phyloP scores from a whole-genome alignment of 495 filamentous ascomycete species.

The Delitschia confertaspora region DNA sequence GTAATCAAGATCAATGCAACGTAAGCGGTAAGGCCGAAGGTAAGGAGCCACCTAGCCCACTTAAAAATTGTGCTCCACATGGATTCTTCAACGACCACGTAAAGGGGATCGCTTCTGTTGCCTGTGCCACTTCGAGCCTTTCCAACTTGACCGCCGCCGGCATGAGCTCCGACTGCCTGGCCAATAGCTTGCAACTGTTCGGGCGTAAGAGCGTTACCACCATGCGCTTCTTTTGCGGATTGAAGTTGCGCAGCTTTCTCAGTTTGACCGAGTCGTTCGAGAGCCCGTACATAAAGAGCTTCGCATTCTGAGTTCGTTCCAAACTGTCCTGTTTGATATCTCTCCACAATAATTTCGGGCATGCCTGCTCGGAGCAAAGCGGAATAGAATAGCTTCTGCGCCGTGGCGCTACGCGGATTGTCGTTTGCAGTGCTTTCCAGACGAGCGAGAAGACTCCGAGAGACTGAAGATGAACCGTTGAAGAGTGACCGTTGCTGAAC shows the following conservation, averaged over 20 bases:
- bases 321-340: constrained; percentile 78
- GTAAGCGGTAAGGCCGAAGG: constrained; percentile 68
- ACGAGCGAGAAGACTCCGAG: constrained; percentile 53
- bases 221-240: constrained; percentile 24
- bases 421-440: constrained; percentile 85
- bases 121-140: constrained; percentile 51
- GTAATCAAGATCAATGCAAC: constrained; percentile 64
- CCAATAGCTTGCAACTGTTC: constrained; percentile 75
- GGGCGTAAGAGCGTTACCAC: constrained; percentile 40
- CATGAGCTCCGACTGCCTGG: constrained; percentile 74
- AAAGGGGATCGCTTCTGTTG: constrained; percentile 68
- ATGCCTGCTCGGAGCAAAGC: constrained; percentile 84
- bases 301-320: constrained; percentile 67
- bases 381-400: constrained; percentile 89
- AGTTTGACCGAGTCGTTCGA: constrained; percentile 54
- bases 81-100: constrained; percentile 94
- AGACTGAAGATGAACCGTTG: constrained; percentile 46
- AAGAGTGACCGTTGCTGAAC: constrained; percentile 40
- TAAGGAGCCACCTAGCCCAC: constrained; percentile 78
- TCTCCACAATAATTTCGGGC: constrained; percentile 81
- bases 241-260: constrained; percentile 36
- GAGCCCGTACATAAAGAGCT: constrained; percentile 61
- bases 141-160: constrained; percentile 56
- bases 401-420: constrained; percentile 72
- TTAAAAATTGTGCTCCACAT: constrained; percentile 68